These are phyloP conservation scores for Silene noctiflora DNA, from an alignment of 179 eudicot species.

Conservation along the genomic window DNA sequence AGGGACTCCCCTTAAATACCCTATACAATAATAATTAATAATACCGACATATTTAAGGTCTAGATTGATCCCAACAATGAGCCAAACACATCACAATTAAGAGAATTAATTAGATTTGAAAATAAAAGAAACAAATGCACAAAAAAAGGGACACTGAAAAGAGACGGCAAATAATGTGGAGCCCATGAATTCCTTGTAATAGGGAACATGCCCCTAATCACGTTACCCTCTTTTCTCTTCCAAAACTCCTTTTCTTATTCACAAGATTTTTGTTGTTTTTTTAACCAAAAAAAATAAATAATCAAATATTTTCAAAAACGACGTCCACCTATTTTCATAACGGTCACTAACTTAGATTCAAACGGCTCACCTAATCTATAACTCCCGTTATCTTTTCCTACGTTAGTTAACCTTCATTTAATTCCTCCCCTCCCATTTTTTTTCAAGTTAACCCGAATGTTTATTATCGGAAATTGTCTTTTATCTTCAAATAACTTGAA, in stretches of 20 bases:
- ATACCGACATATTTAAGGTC: too few relatives aligned
- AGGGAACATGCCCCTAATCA: constrained; percentile 13
- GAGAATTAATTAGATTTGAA: neutral
- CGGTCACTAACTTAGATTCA: constrained; percentile 28
- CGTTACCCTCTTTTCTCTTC: neutral
- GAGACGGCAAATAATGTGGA: constrained; percentile 17
- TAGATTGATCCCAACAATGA: too few relatives aligned
- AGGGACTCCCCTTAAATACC: too few relatives aligned
- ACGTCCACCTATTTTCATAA: constrained; percentile 20
- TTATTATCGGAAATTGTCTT: too few relatives aligned
- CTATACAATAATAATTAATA: too few relatives aligned
- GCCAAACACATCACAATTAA: neutral
- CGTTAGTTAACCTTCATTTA: neutral
- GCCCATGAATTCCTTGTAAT: constrained; percentile 13
- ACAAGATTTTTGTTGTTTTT: neutral
- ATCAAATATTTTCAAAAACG: constrained; percentile 13
- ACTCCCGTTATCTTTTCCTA: constrained; percentile 20
- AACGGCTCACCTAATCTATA: constrained; percentile 18
- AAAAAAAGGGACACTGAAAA: neutral
- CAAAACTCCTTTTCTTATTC: constrained; percentile 5
- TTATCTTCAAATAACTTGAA: too few relatives aligned
- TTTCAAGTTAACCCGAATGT: too few relatives aligned
- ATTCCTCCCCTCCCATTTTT: too few relatives aligned
- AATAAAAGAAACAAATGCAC: neutral
- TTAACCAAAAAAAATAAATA: neutral